phyloP scores from a whole-genome alignment of 164 flowering plant species.

The Nymphaea thermarum region DNA sequence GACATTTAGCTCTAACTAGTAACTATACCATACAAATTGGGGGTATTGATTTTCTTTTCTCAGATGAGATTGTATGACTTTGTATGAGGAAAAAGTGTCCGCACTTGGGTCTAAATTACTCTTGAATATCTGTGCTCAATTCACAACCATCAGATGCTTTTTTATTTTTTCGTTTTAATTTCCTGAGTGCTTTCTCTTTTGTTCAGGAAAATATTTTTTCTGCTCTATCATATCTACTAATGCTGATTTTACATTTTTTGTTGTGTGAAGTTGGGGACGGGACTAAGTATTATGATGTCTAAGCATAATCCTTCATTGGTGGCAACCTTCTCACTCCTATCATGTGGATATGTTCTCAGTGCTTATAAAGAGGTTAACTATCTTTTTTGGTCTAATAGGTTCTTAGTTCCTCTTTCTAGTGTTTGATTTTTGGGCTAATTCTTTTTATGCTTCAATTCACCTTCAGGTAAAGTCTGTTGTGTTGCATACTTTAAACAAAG shows the following conservation, averaged over 20 bases:
- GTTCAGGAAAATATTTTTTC: too few relatives aligned
- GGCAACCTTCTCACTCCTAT: constrained; percentile 73
- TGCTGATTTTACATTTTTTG: constrained; percentile 10
- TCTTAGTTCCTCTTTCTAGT: not conserved
- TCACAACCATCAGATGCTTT: too few relatives aligned
- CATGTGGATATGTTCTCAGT: constrained; percentile 90
- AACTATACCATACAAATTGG: too few relatives aligned
- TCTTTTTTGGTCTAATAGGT: not conserved
- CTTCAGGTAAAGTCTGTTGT: constrained; percentile 84
- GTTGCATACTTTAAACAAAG: constrained; percentile 78
- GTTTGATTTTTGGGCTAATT: too few relatives aligned
- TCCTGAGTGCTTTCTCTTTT: too few relatives aligned
- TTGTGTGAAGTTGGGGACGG: constrained; percentile 80
- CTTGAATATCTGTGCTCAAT: too few relatives aligned
- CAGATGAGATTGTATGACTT: too few relatives aligned
- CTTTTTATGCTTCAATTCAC: not conserved
- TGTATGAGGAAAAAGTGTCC: too few relatives aligned
- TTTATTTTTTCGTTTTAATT: too few relatives aligned
- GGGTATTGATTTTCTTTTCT: too few relatives aligned
- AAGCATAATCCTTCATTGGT: constrained; percentile 82
- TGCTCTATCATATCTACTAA: not conserved
- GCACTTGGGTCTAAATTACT: too few relatives aligned
- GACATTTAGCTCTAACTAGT: too few relatives aligned
- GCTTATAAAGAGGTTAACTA: constrained; percentile 80
- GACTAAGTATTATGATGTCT: constrained; percentile 79